phyloP scores from a whole-genome alignment of 2,329 filamentous ascomycete species.

The Ambrosiella xylebori region DNA sequence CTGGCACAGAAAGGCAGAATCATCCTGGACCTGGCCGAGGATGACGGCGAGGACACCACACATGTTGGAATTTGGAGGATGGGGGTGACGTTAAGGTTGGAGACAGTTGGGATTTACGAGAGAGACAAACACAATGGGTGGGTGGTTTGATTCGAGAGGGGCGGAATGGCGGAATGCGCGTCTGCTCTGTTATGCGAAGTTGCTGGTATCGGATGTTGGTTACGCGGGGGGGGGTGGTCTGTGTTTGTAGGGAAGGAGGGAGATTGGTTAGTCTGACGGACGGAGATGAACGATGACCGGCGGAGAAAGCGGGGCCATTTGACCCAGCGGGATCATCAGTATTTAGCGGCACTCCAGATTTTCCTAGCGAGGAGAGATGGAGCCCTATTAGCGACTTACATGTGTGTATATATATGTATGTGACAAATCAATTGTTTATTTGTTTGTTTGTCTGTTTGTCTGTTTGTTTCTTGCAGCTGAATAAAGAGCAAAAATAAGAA shows the following conservation, averaged over 20 bases:
- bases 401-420: too few relatives aligned
- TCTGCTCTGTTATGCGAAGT: background rate
- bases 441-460: too few relatives aligned
- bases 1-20: conserved; percentile 15
- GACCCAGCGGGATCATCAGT: background rate
- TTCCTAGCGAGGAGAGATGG: background rate
- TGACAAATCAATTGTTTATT: too few relatives aligned
- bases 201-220: background rate
- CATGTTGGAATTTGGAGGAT: conserved; percentile 25
- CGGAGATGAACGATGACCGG: background rate
- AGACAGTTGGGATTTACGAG: background rate
- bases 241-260: background rate
- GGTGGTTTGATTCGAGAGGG: background rate
- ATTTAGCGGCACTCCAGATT: background rate
- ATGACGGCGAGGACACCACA: conserved; percentile 46
- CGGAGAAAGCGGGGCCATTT: background rate
- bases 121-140: background rate
- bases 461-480: too few relatives aligned
- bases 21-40: conserved; percentile 34
- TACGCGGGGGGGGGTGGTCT: background rate
- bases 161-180: background rate
- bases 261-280: background rate
- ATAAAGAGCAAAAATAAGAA: too few relatives aligned
- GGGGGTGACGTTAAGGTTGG: background rate
- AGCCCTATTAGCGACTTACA: background rate